Conservation (phyloP, 768 basidiomycete species). For the Baorangia bicolor region DNA sequence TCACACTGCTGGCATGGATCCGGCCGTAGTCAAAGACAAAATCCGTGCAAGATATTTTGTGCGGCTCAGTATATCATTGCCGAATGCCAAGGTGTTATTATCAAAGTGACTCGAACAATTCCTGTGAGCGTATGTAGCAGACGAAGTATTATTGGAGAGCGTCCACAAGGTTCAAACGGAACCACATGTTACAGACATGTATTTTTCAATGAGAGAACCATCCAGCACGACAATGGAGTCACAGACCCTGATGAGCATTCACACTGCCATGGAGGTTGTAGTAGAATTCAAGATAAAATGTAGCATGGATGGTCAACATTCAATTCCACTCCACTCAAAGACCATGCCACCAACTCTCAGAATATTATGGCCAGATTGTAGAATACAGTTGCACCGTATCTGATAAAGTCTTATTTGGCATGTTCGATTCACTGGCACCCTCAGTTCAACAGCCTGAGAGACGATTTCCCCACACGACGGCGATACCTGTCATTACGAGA, state of each 20-base stretch:
- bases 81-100: not conserved
- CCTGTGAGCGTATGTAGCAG: too few relatives aligned
- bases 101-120: too few relatives aligned
- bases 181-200: not conserved
- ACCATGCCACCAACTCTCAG: not conserved
- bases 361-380: too few relatives aligned
- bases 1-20: too few relatives aligned
- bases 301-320: too few relatives aligned
- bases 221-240: not conserved
- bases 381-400: too few relatives aligned
- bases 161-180: not conserved
- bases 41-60: not conserved
- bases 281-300: not conserved
- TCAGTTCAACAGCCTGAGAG: not conserved
- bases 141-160: too few relatives aligned
- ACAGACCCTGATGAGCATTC: not conserved
- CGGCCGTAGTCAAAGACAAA: too few relatives aligned
- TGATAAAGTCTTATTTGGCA: not conserved
- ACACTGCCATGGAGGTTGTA: not conserved
- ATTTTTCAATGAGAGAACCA: not conserved
- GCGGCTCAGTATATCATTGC: not conserved
- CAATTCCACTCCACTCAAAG: not conserved
- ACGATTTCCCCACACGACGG: not conserved
- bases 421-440: too few relatives aligned
- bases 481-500: conserved; percentile 2